Percentiles rank a stretch among this genome's conserved stretches.
These are phyloP conservation scores for Epichloe hybrida DNA, from an alignment of 2,329 filamentous ascomycete genomes.

Conservation along the genomic window DNA sequence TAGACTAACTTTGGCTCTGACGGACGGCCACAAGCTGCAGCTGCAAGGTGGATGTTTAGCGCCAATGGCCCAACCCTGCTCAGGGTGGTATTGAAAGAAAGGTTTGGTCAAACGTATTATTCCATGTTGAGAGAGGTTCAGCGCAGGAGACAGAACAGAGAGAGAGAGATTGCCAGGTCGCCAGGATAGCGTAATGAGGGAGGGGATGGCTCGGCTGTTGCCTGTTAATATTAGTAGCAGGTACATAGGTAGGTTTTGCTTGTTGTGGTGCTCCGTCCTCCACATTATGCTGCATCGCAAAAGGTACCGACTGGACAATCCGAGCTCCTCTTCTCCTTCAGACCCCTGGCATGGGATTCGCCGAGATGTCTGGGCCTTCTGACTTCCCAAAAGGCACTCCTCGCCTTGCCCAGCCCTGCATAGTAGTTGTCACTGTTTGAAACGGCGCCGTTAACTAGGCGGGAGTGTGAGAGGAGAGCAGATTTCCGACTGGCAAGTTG, in stretches of 20 bases:
- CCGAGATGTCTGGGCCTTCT: not conserved
- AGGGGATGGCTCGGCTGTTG: constrained; percentile 2
- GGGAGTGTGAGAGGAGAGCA: not conserved
- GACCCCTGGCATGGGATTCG: not conserved
- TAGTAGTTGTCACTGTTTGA: not conserved
- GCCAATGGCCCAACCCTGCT: constrained; percentile 7
- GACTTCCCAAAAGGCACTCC: not conserved
- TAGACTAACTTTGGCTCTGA: not conserved
- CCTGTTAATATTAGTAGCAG: constrained; percentile 1
- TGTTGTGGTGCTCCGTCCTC: not conserved
- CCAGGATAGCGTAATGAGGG: constrained; percentile 1
- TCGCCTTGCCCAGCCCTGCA: no score
- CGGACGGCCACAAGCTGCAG: not conserved
- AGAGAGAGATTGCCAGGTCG: not conserved
- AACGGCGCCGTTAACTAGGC: no score
- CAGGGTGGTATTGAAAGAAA: constrained; percentile 6
- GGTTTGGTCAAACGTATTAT: constrained; percentile 5
- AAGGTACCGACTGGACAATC: constrained; percentile 5
- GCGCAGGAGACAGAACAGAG: not conserved
- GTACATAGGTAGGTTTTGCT: not conserved
- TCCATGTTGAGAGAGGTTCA: constrained; percentile 2
- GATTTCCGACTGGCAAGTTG: not conserved
- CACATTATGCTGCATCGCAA: not conserved
- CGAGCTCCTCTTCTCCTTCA: not conserved
- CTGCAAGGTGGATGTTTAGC: constrained; percentile 3